phyloP scores from a whole-genome alignment of 441 rosid species.

The Aquilaria agallochum region DNA sequence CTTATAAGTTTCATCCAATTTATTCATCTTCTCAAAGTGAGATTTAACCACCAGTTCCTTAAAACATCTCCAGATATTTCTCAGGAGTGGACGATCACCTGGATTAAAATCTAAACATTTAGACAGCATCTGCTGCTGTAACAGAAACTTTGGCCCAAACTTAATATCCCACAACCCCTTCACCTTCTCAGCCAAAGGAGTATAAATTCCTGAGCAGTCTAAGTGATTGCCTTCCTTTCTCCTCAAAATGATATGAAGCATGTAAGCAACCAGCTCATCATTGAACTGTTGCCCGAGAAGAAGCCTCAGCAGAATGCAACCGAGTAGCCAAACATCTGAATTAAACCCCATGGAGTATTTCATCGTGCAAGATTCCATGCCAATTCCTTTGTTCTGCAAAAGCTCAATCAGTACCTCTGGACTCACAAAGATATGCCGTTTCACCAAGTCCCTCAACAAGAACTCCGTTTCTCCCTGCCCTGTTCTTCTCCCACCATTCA shows the following conservation, averaged over 20 bases:
- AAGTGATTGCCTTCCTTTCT: conserved; percentile 24
- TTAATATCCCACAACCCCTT: conserved; percentile 28
- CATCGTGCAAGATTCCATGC: conserved; percentile 19
- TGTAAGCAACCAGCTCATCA: conserved; percentile 32
- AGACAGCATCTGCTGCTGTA: conserved; percentile 37
- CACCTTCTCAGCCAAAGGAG: conserved; percentile 38
- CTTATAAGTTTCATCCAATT: conserved; percentile 18
- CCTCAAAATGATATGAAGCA: conserved; percentile 21
- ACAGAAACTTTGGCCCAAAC: conserved; percentile 29
- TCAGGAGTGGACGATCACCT: conserved; percentile 41
- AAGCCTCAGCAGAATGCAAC: conserved; percentile 53
- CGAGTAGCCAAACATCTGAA: conserved; percentile 78
- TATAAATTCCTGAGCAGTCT: conserved; percentile 27
- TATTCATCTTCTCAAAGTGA: conserved; percentile 27
- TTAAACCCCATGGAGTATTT: conserved; percentile 26
- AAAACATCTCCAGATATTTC: conserved; percentile 59
- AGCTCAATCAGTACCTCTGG: conserved; percentile 59
- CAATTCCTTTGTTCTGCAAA: conserved; percentile 31
- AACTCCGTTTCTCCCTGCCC: conserved; percentile 27
- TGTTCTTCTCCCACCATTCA: conserved; percentile 25
- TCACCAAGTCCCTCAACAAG: conserved; percentile 29
- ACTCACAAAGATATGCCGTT: conserved; percentile 44
- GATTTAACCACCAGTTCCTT: conserved; percentile 45
- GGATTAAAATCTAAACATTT: conserved; percentile 60
- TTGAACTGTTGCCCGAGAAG: conserved; percentile 46